Base-by-base conservation (phyloP, 768 basidiomycete genomes). In the Saitozyma sp. region DNA sequence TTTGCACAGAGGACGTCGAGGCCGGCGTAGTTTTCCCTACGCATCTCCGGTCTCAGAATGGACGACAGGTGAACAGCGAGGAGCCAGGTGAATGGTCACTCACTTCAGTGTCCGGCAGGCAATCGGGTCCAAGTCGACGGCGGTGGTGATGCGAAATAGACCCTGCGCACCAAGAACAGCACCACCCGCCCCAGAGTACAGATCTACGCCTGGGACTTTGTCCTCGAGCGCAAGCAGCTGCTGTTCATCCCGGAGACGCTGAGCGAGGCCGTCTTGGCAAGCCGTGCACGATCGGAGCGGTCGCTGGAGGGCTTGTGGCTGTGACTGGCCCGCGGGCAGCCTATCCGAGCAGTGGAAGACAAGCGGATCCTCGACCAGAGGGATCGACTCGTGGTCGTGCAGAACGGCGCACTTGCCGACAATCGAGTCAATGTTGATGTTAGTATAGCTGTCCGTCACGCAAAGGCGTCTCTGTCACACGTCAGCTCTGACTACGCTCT, bases 151-250 rank as follows among this genome's bases (percentile, higher is more conserved):
- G 20, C 66, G 45, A 17, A 67, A 70, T n/a, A 58, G 59, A 6
- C 43, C 52, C 0, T 51, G n/a, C 1, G 64, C 71, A 1, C 62
- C 65, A 0, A 66, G 11, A 3, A 70, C 58, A 9, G 55, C 57
- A 0, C 71, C 71, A 9, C 71, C 71, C 19, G 60, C 68, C 7
- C 71, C 71, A 29, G 68, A 67, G 48, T 70, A 73, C 40, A 59
- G 64, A 40, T 73, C 71, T 5, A 60, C 51, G 0, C 63, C 66
- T 6, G 61, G 58, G 39, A 70, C 41, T 40, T 51, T 59, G 38
- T 49, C 40, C n/a, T 29, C 29, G 29, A 40, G 9, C 7, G 42
- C 40, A 1, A 61, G 42, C 16, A 61, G 19, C 11, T 17, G 17
- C 38, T 48, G 46, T 6, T 48, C 3, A 3, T 17, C 14, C 14